Evolutionary conservation across 164 flowering plant species (phyloP), one percentile per base, ranked within the genome.

Genomic region (Berberis vulgaris): DNA sequence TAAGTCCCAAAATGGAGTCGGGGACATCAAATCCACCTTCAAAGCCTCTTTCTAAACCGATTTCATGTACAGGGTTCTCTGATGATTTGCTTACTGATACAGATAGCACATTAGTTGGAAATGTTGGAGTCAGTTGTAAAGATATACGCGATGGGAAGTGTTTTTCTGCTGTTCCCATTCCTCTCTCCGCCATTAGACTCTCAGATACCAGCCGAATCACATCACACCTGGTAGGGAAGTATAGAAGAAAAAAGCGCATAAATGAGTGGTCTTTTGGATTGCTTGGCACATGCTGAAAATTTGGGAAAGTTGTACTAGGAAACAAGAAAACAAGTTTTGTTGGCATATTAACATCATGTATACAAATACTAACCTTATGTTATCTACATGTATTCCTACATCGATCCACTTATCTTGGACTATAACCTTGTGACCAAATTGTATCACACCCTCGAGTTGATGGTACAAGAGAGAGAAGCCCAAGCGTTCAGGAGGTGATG

Each of bases 101-200:
- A 42, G 91, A 85, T 7, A 86, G 4, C 7, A 93, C 69, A 53
- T 82, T 71, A 7, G 84, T 63, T 63, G 88, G 96, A 5, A 69
- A 60, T 8, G 74, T 76, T 53, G 98, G 98, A 8, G 96, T 90
- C 13, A 93, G 75, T 42, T 80, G 91, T 61, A 93, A 54, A 2
- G 87, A 80, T 50, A 93, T 82, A 45, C 89, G 73, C 4, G 98
- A 90, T 2, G 94, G 98, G 77, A 93, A 93, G 73, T 90, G 94
- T 67, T 90, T 93, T 59, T 93, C 98, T 0, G 75, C 69, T 55
- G 76, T 45, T 3, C 98, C 98, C 2, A 69, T 82, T 56, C 97
- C 98, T 69, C 82, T 72, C 63, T 83, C 83, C 0, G 56, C 67
- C 82, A 88, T 73, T 2, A 86, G 81, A 38, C 70, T 70, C 57